phyloP scores from a whole-genome alignment of 176 grass and related monocot species.

The Eragrostis curvula region DNA sequence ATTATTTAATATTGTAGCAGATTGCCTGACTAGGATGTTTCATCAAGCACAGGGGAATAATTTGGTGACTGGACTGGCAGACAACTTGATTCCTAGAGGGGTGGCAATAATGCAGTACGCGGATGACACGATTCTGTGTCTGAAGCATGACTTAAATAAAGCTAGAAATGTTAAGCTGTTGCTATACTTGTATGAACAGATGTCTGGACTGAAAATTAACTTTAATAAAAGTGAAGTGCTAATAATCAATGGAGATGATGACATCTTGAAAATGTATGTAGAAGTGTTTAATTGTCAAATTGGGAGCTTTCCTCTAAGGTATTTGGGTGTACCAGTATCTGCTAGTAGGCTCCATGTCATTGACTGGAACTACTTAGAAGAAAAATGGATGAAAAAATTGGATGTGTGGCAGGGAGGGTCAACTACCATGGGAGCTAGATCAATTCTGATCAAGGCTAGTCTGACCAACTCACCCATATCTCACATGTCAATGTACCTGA shows the following conservation, averaged over 20 bases:
- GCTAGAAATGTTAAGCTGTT: not conserved
- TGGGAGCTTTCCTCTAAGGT: too few relatives aligned
- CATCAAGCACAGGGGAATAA: not conserved
- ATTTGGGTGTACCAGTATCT: too few relatives aligned
- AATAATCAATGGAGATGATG: accelerated
- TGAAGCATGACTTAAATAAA: too few relatives aligned
- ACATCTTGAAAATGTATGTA: not conserved
- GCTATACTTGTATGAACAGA: not conserved
- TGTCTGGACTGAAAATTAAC: not conserved
- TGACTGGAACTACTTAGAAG: too few relatives aligned
- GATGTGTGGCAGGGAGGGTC: not conserved
- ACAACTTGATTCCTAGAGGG: not conserved
- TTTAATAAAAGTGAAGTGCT: not conserved
- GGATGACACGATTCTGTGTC: not conserved
- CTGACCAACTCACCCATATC: not conserved
- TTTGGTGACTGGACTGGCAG: not conserved
- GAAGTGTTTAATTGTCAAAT: not conserved
- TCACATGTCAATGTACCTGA: not conserved
- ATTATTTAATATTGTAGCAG: too few relatives aligned
- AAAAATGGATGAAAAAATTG: too few relatives aligned
- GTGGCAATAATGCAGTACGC: not conserved
- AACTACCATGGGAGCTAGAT: not conserved
- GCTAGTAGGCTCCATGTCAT: too few relatives aligned
- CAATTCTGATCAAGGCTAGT: not conserved
- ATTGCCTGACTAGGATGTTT: too few relatives aligned